These are phyloP conservation scores for Vicia villosa DNA, from an alignment of 306 rosid species.

Conservation along the genomic window DNA sequence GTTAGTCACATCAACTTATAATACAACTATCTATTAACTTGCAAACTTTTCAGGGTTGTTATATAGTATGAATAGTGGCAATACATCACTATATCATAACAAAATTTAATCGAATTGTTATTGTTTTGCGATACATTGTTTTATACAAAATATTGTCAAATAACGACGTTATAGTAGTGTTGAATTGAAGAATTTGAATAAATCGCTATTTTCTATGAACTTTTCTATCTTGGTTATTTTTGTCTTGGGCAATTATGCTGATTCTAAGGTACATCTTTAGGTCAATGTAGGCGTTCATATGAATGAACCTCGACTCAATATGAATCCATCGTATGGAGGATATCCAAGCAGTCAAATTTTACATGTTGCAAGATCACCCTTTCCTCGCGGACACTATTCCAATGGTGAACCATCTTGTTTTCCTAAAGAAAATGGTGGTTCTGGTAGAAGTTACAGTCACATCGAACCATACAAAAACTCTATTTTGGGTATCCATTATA, in stretches of 20 bases:
- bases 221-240: background rate
- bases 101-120: too few relatives aligned
- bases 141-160: too few relatives aligned
- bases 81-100: too few relatives aligned
- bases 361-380: slow-evolving; percentile 25
- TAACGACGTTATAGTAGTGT: too few relatives aligned
- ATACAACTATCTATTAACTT: background rate
- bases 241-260: slow-evolving; percentile 16
- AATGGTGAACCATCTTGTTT: slow-evolving; percentile 2
- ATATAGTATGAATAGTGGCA: too few relatives aligned
- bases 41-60: background rate
- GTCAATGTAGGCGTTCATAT: slow-evolving; percentile 11
- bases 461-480: slow-evolving; percentile 9
- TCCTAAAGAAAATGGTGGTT: slow-evolving; percentile 30
- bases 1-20: slow-evolving; percentile 32
- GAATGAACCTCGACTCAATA: slow-evolving; percentile 27
- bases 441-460: slow-evolving; percentile 12
- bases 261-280: slow-evolving; percentile 24
- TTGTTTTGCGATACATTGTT: too few relatives aligned
- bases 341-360: slow-evolving; percentile 37
- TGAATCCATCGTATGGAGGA: slow-evolving; percentile 25
- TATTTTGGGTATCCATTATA: slow-evolving; percentile 25
- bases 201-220: too few relatives aligned
- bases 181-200: too few relatives aligned
- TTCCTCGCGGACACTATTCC: slow-evolving; percentile 27